A percentile compares a stretch with the other conserved stretches of the same genome.
These are phyloP conservation scores for Citeromyces matritensis DNA, from an alignment of 805 yeast species.

Conservation along the genomic window DNA sequence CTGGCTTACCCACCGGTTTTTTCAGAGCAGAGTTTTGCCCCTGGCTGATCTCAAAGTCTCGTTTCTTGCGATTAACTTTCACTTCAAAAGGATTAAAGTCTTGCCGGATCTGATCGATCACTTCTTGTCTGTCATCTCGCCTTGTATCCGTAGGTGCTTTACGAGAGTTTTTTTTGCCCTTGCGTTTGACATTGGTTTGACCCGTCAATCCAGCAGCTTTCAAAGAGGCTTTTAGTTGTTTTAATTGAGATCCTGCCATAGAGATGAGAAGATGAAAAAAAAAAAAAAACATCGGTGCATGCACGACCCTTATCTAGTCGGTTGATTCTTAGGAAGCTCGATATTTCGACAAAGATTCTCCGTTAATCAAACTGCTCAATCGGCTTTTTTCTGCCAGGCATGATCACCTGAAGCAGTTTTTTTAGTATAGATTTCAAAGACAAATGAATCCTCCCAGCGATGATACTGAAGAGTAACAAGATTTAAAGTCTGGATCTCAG, in stretches of 20 bases:
- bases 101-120: conserved; percentile 49
- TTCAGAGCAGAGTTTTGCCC: conserved; percentile 14
- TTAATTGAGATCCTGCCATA: conserved; percentile 84
- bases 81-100: conserved; percentile 87
- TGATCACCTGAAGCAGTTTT: too few relatives aligned
- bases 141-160: conserved; percentile 50
- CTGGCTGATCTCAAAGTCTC: conserved; percentile 27
- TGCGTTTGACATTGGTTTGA: conserved; percentile 54
- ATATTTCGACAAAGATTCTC: background rate
- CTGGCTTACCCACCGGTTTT: conserved; percentile 52
- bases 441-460: too few relatives aligned
- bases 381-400: too few relatives aligned
- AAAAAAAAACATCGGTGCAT: background rate
- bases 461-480: too few relatives aligned
- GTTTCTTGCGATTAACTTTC: conserved; percentile 52
- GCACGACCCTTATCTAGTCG: background rate
- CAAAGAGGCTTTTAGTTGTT: conserved; percentile 63
- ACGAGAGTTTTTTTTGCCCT: conserved; percentile 27
- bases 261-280: background rate
- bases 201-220: conserved; percentile 78
- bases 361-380: too few relatives aligned
- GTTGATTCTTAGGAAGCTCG: conserved; percentile 2
- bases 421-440: too few relatives aligned
- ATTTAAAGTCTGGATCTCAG: too few relatives aligned
- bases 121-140: conserved; percentile 48